Evolutionary conservation across 129 eudicot species (phyloP), one percentile per base, ranked within the genome.

Genomic region (Calendula officinalis): DNA sequence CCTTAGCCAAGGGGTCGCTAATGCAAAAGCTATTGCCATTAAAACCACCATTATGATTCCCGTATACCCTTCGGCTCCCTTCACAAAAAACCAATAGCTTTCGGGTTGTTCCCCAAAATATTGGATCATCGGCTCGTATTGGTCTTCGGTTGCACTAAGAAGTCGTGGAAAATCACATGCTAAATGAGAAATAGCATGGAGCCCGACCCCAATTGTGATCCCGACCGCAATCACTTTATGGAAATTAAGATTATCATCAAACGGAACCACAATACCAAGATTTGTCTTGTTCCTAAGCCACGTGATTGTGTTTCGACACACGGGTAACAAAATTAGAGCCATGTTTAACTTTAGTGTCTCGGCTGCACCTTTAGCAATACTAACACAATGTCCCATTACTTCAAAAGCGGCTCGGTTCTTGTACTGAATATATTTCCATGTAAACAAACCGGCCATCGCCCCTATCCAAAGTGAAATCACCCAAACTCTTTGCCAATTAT

Each of bases 331-430:
- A 33, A 85, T 83, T 50, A 89, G 45, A 0, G 94, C 90, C 97
- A 85, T 89, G 79, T 89, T 89, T 40, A 89, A 60, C 81, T 89
- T 85, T 1, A 89, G 72, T 0, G 90, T 89, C 83, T 89, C 94
- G 27, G 94, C 97, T 4, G 84, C 85, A 3, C 97, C 94, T 67
- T 89, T 83, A 5, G 97, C 94, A 33, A 81, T 34, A 65, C 85
- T 74, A 30, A 89, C 85, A 70, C 97, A 89, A 30, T 12, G 66
- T 5, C 97, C 90, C 84, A 85, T 66, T 10, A 89, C 94, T 6
- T 75, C 67, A 34, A 49, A 85, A 0, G 50, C 94, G 2, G 78
- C 85, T 45, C 62, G 68, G 55, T 81, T 64, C 48, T 61, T 76
- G 52, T 80, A 85, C 36, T 85, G 84, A 2, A 83, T 34, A 32